phyloP scores from a whole-genome alignment of 192 early-diverging fungal species.

The Coemansia sp. region DNA sequence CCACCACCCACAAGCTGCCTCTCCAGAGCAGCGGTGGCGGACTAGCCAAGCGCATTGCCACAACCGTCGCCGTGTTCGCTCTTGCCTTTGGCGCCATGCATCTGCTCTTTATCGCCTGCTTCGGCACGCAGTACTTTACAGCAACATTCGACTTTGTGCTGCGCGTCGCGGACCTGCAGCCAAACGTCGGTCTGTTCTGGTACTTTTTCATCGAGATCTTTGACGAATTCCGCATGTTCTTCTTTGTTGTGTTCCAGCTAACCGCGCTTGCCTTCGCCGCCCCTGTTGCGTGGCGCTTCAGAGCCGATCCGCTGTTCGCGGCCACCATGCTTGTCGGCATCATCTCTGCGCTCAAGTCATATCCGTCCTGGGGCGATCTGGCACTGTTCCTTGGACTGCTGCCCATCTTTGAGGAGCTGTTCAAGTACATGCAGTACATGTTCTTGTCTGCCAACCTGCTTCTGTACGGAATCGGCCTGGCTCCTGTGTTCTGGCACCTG shows the following conservation, averaged over 20 bases:
- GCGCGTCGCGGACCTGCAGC: slow-evolving; percentile 84
- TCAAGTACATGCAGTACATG: slow-evolving; percentile 87
- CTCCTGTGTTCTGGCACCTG: slow-evolving; percentile 88
- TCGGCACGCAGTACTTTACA: slow-evolving; percentile 31
- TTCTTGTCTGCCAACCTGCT: slow-evolving; percentile 73
- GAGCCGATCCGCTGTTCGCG: slow-evolving; percentile 76
- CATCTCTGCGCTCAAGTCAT: slow-evolving; percentile 87
- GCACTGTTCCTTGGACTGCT: slow-evolving; percentile 80
- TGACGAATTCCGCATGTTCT: slow-evolving; percentile 95
- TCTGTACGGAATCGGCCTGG: slow-evolving; percentile 71
- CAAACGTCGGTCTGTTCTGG: slow-evolving; percentile 96
- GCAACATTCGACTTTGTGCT: slow-evolving; percentile 54
- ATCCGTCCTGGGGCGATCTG: slow-evolving; percentile 87
- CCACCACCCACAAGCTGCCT: neutral
- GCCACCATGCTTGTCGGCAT: slow-evolving; percentile 69
- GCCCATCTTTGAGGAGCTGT: slow-evolving; percentile 75
- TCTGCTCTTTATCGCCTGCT: slow-evolving; percentile 20
- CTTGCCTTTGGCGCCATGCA: slow-evolving; percentile 20
- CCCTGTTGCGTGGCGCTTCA: slow-evolving; percentile 77
- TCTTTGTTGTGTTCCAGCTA: slow-evolving; percentile 90
- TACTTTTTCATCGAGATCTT: slow-evolving; percentile 99
- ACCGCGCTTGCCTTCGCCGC: slow-evolving; percentile 86
- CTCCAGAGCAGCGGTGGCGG: neutral
- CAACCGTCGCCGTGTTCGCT: slow-evolving; percentile 16
- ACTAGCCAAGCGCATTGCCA: neutral